Evolutionary conservation across 2,329 filamentous ascomycete species (phyloP).

Genomic region (Exophiala dermatitidis): DNA sequence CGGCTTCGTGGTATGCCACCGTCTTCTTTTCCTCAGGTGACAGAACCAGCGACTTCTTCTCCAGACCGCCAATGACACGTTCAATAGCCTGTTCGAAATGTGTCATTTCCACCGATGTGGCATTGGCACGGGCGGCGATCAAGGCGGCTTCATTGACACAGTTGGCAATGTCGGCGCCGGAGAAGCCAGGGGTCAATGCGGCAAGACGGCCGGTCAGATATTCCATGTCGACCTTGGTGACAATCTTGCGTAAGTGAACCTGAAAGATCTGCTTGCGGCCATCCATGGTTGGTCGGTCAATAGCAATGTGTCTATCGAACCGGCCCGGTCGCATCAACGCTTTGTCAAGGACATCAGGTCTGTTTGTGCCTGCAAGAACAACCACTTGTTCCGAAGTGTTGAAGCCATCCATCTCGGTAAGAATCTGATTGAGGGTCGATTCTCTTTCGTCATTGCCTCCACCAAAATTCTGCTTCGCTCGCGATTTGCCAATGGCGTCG

Average conservation of each 20-base stretch:
- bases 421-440: constrained; percentile 91
- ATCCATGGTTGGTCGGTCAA: constrained; percentile 93
- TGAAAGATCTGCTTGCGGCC: constrained; percentile 92
- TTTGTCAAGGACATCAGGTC: constrained; percentile 89
- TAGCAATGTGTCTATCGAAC: constrained; percentile 92
- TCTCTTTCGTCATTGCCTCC: constrained; percentile 97
- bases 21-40: constrained; percentile 90
- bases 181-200: constrained; percentile 90
- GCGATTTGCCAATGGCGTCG: constrained; percentile 88
- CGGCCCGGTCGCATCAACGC: constrained; percentile 93
- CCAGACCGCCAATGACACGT: constrained; percentile 88
- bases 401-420: constrained; percentile 99
- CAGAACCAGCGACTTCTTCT: constrained; percentile 94
- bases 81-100: constrained; percentile 98
- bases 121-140: constrained; percentile 78
- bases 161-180: constrained; percentile 96
- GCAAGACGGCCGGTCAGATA: constrained; percentile 81
- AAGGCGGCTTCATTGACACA: constrained; percentile 96
- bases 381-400: constrained; percentile 95
- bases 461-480: constrained; percentile 72
- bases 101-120: constrained; percentile 71
- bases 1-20: constrained; percentile 96
- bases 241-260: constrained; percentile 90
- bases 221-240: constrained; percentile 83
- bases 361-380: constrained; percentile 91